A percentile compares a stretch with the other conserved stretches of the same genome.
phyloP scores from a whole-genome alignment of 306 rosid genomes.

The Ziziphus jujuba region DNA sequence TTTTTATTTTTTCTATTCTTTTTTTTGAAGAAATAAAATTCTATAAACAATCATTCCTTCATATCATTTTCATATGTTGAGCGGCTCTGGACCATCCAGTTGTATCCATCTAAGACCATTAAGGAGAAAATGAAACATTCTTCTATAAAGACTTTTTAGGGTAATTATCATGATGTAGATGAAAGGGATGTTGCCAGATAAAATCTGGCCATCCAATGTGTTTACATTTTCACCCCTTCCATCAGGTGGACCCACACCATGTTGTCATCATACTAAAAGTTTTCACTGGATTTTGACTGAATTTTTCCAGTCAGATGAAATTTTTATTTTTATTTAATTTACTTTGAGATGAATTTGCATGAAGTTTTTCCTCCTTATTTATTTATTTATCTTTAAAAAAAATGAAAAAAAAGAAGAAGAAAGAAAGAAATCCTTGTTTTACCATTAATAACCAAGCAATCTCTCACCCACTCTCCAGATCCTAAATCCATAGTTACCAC shows the following conservation, averaged over 20 bases:
- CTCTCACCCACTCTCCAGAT: conserved; percentile 36
- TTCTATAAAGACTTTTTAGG: conserved; percentile 44
- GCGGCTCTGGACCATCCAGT: conserved; percentile 60
- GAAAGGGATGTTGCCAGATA: conserved; percentile 39
- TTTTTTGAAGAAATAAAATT: neutral
- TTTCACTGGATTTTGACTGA: no score
- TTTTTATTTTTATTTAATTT: neutral
- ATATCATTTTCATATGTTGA: conserved; percentile 43
- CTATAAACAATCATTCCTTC: conserved; percentile 37
- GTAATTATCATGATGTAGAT: conserved; percentile 42
- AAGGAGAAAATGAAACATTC: conserved; percentile 76
- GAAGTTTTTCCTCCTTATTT: neutral
- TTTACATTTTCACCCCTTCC: conserved; percentile 24
- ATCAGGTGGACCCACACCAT: conserved; percentile 1
- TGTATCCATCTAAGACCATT: conserved; percentile 67
- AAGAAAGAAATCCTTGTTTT: conserved; percentile 13
- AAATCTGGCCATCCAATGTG: conserved; percentile 39
- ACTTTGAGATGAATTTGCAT: neutral
- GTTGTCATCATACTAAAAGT: no score
- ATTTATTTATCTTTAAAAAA: no score
- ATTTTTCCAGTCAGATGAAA: neutral
- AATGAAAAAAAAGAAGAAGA: neutral
- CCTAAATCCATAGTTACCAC: conserved; percentile 40
- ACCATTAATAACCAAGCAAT: conserved; percentile 52
- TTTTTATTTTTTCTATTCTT: no score